phyloP scores from a whole-genome alignment of 2,329 filamentous ascomycete species.

The Colletotrichum shisoi region DNA sequence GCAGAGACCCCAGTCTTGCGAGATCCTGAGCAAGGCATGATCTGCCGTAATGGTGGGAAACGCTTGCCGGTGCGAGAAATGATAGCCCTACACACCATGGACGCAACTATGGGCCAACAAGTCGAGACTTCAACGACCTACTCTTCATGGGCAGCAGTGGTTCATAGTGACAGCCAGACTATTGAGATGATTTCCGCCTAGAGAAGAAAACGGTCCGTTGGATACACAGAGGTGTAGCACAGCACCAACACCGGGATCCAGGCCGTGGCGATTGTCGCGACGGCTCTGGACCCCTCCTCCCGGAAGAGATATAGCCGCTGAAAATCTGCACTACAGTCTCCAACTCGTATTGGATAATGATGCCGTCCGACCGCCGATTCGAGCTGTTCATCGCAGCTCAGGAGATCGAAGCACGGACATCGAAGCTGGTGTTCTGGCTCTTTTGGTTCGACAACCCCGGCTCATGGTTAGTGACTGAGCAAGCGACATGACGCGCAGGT shows the following conservation, averaged over 20 bases:
- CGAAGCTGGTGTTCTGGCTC: slow-evolving; percentile 7
- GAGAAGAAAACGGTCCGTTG: background rate
- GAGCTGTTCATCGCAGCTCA: slow-evolving; percentile 24
- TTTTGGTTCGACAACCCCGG: background rate
- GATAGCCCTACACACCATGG: background rate
- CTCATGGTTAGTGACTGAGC: slow-evolving; percentile 5
- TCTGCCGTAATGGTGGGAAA: background rate
- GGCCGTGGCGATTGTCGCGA: no score
- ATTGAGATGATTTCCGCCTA: background rate
- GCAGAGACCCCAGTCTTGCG: background rate
- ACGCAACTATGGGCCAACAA: background rate
- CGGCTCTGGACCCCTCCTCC: background rate
- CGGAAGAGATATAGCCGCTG: background rate
- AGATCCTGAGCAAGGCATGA: background rate
- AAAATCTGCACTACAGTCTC: background rate
- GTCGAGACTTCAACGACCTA: background rate
- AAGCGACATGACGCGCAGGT: slow-evolving; percentile 14
- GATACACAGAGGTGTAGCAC: background rate
- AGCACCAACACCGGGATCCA: background rate
- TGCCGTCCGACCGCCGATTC: slow-evolving; percentile 32
- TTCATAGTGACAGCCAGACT: background rate
- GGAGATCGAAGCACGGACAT: slow-evolving; percentile 31
- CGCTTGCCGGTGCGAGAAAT: background rate
- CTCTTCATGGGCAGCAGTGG: background rate
- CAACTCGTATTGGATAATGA: background rate